These are phyloP conservation scores for Bruguiera hainesii DNA, from an alignment of 441 rosid species.

Conservation along the genomic window DNA sequence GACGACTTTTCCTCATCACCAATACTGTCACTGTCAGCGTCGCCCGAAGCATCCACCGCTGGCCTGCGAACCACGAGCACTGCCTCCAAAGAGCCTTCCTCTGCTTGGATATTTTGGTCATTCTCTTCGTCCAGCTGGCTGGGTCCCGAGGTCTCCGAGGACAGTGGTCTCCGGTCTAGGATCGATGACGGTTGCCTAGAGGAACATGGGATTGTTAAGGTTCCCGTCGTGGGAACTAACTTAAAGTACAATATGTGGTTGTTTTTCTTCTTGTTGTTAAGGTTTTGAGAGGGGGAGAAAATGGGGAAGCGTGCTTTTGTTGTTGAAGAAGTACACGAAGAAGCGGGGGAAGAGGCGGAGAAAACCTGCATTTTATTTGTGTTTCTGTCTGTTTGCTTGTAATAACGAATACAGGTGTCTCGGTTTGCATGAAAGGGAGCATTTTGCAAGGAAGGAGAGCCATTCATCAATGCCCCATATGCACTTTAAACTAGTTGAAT, in stretches of 20 bases:
- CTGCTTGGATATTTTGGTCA: constrained; percentile 4
- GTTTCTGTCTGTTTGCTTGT: neutral
- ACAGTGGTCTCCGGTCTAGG: constrained; percentile 30
- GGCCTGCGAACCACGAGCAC: constrained; percentile 69
- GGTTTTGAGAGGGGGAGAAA: constrained; percentile 40
- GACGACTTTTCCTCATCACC: constrained; percentile 17
- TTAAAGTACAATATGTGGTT: constrained; percentile 27
- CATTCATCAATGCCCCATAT: too few species aligned
- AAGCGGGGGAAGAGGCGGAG: constrained; percentile 41
- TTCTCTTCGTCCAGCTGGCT: neutral
- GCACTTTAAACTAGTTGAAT: too few species aligned
- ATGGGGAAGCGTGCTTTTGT: constrained; percentile 41
- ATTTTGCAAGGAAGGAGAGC: constrained; percentile 33
- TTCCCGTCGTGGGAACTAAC: constrained; percentile 23
- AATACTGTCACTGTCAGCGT: constrained; percentile 31
- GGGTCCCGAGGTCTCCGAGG: constrained; percentile 11
- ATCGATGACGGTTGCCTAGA: constrained; percentile 32
- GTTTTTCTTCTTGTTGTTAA: constrained; percentile 26
- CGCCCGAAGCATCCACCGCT: constrained; percentile 43
- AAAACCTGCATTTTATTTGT: constrained; percentile 45
- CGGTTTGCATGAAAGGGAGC: neutral
- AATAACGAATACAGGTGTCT: constrained; percentile 44
- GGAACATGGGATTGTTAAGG: constrained; percentile 25
- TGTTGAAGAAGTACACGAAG: constrained; percentile 36
- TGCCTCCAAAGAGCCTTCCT: constrained; percentile 28